These are phyloP conservation scores for Corynespora cassiicola DNA, from an alignment of 2,329 filamentous ascomycete genomes.

Conservation along the genomic window DNA sequence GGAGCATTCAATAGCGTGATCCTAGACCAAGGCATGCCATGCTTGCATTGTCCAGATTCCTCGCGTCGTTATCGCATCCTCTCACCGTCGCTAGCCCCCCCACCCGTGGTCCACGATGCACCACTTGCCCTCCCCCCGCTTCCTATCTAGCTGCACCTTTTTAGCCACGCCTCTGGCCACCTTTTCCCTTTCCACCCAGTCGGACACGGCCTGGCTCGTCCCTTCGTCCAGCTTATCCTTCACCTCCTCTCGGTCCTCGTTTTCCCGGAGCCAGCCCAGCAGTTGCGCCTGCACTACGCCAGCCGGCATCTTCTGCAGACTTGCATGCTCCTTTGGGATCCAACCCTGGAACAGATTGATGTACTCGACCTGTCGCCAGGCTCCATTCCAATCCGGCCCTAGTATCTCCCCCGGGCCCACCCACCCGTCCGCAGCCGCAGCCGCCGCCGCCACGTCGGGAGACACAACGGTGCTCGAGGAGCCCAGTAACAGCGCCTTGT, in stretches of 20 bases:
- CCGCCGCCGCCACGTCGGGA: conserved; percentile 8
- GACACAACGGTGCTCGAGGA: conserved; percentile 2
- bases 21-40: too few relatives aligned
- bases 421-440: conserved; percentile 18
- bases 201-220: conserved; percentile 23
- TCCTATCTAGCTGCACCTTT: conserved; percentile 38
- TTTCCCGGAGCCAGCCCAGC: conserved; percentile 43
- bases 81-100: conserved; percentile 16
- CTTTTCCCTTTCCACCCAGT: conserved; percentile 50
- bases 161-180: conserved; percentile 35
- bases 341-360: conserved; percentile 53
- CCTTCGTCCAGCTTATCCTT: conserved; percentile 12
- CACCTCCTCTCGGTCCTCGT: conserved; percentile 25
- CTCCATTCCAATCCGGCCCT: conserved; percentile 46
- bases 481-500: conserved; percentile 57
- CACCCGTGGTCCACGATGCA: conserved; percentile 46
- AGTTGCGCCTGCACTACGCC: conserved; percentile 40
- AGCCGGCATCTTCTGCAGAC: conserved; percentile 42
- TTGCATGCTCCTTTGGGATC: conserved; percentile 43
- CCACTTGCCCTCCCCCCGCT: conserved; percentile 30
- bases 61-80: too few relatives aligned
- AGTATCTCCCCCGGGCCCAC: conserved; percentile 15
- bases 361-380: conserved; percentile 53
- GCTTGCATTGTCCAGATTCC: too few relatives aligned
- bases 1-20: too few relatives aligned